phyloP scores from a whole-genome alignment of 2,329 filamentous ascomycete genomes.

The Venturia aucupariae region DNA sequence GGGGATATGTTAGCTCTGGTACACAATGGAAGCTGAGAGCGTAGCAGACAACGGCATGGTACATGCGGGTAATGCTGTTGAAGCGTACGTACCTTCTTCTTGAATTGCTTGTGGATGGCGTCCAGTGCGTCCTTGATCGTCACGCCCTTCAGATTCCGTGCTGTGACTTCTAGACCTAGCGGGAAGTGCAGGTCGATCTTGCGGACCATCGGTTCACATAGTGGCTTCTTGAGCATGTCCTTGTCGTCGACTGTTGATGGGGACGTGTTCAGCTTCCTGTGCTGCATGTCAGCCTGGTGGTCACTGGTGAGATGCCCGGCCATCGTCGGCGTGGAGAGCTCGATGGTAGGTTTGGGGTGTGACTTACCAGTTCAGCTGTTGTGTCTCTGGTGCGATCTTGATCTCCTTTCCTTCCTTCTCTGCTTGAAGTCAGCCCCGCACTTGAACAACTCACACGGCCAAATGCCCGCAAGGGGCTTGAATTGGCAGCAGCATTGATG shows the following conservation, averaged over 20 bases:
- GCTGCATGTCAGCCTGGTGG: conserved; percentile 8
- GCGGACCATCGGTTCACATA: conserved; percentile 78
- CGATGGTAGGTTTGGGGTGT: background rate
- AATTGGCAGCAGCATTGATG: background rate
- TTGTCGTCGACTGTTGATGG: conserved; percentile 70
- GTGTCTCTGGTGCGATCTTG: conserved; percentile 69
- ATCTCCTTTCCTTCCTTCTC: conserved; percentile 66
- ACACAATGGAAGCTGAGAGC: conserved; percentile 11
- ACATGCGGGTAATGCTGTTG: background rate
- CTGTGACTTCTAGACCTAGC: conserved; percentile 76
- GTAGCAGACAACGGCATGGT: background rate
- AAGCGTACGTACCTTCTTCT: conserved; percentile 66
- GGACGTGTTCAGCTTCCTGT: conserved; percentile 90
- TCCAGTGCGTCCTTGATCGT: conserved; percentile 96
- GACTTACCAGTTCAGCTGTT: conserved; percentile 77
- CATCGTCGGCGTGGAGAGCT: conserved; percentile 10
- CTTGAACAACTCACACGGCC: conserved; percentile 12
- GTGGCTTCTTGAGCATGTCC: conserved; percentile 69
- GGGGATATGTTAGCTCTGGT: background rate
- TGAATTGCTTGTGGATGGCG: conserved; percentile 91
- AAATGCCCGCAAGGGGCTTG: background rate
- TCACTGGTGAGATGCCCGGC: background rate
- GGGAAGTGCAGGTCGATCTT: conserved; percentile 92
- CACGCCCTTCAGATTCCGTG: conserved; percentile 85
- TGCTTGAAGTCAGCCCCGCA: conserved; percentile 29